Base-by-base conservation (phyloP, 2,329 filamentous ascomycete genomes). In the Xylariomycetidae sp. region DNA sequence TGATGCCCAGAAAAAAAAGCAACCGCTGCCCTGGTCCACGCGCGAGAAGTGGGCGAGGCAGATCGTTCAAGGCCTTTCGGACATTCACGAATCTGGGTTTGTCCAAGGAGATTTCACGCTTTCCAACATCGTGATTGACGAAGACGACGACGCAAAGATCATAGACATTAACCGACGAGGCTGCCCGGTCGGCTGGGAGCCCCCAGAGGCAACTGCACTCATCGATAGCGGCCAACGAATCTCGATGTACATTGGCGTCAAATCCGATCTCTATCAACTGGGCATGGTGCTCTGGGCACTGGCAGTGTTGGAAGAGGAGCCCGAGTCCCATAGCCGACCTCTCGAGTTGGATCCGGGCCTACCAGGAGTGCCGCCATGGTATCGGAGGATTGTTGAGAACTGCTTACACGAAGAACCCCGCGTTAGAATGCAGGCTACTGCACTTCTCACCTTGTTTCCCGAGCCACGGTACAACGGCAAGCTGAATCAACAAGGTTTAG, bases 141-240 rank as follows among this genome's bases (percentile, higher is more conserved):
- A 73, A 10, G 63, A 83, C 26, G 81, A 88, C 53, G 74, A 95
- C 52, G 92, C 90, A 7, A 90, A 93, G 52, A 96, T 98, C 46
- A 98, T 98, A 53, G 92, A 98, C 59, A 95, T 98, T 64, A 98
- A 98, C 63, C 76, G 92, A 35, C 74, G 92, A 49, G 92, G 92
- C n/a, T 98, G 92, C 51, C 92, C 92, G 0, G 85, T 96, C 4
- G 90, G 90, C 16, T 98, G 92, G 92, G 92, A 98, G 48, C 89
- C 92, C 3, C 92, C 92, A 4, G 92, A 98, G 61, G 83, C 93
- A 35, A 82, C 81, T 12, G 74, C 76, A 5, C 76, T 96, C 35
- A 87, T 96, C 40, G 81, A 90, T 44, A 89, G 81, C 58, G 85
- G 85, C 37, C 89, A 95, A 58, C 76, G 87, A 19, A 89, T 98